These are phyloP conservation scores for Neostapfia colusana DNA, from an alignment of 176 grass and related monocot genomes.

Conservation along the genomic window DNA sequence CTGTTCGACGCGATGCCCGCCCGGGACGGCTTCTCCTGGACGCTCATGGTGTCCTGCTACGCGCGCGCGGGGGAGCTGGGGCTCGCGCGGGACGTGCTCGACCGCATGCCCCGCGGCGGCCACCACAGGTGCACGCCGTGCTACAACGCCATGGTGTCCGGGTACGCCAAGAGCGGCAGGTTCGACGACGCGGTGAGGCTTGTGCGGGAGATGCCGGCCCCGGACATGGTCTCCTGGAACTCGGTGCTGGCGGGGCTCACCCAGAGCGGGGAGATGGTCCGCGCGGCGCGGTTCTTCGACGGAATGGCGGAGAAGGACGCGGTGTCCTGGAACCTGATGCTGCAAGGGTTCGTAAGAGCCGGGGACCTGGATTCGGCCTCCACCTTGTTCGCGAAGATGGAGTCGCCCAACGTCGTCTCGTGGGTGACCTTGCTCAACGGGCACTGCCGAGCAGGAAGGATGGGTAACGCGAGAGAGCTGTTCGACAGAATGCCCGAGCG, in stretches of 20 bases:
- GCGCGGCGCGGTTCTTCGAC: conserved; percentile 41
- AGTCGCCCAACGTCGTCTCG: conserved; percentile 51
- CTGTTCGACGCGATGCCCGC: conserved; percentile 58
- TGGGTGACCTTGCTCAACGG: conserved; percentile 65
- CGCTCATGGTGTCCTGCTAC: conserved; percentile 63
- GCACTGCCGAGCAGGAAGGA: conserved; percentile 44
- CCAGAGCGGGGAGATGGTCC: conserved; percentile 35
- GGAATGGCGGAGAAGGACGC: conserved; percentile 49
- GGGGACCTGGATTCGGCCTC: conserved; percentile 40
- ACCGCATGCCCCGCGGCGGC: conserved; percentile 40
- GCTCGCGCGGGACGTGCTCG: conserved; percentile 41
- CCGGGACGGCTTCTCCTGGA: conserved; percentile 50
- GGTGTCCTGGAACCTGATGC: conserved; percentile 65
- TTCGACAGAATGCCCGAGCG: conserved; percentile 58
- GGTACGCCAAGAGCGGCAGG: conserved; percentile 53
- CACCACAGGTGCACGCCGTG: conserved; percentile 50
- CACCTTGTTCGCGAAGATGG: conserved; percentile 47
- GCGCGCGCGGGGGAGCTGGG: conserved; percentile 38
- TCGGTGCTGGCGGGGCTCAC: conserved; percentile 45
- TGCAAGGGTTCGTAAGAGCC: conserved; percentile 54
- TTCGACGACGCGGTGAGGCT: conserved; percentile 44
- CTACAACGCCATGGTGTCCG: conserved; percentile 69
- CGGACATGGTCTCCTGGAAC: conserved; percentile 53
- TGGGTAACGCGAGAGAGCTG: conserved; percentile 39
- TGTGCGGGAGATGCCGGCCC: conserved; percentile 39